phyloP scores from a whole-genome alignment of 2,329 filamentous ascomycete genomes.

The Escovopsis weberi region DNA sequence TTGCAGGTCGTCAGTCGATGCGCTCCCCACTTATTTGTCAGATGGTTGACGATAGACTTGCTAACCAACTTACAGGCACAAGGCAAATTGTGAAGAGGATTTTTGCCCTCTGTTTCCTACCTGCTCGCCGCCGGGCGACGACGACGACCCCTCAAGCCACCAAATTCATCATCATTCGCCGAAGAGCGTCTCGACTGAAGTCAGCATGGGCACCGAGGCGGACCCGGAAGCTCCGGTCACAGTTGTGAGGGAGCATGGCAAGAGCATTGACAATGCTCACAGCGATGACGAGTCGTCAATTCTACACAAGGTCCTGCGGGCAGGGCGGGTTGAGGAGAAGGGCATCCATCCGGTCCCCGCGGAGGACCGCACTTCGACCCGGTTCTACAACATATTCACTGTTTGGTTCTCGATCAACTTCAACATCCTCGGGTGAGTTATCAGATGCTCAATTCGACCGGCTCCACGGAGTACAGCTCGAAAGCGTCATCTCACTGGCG shows the following conservation, averaged over 20 bases:
- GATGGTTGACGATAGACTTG: no score
- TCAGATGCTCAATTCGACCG: neutral
- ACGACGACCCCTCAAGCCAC: no score
- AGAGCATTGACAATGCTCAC: constrained; percentile 12
- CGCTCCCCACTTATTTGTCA: no score
- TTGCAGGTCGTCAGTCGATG: no score
- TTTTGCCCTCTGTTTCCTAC: no score
- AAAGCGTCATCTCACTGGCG: neutral
- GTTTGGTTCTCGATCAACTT: constrained; percentile 34
- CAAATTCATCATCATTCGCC: no score
- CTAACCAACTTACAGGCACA: no score
- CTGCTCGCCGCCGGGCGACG: no score
- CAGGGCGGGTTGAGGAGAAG: constrained; percentile 27
- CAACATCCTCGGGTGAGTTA: constrained; percentile 30
- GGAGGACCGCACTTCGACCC: constrained; percentile 25
- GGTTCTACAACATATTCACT: constrained; percentile 31
- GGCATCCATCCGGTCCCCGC: constrained; percentile 29
- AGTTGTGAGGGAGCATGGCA: constrained; percentile 7
- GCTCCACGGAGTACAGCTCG: neutral
- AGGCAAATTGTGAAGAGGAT: no score
- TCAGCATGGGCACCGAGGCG: no score
- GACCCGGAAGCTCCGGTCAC: neutral
- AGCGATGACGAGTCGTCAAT: constrained; percentile 13
- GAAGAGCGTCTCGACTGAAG: no score
- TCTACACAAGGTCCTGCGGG: constrained; percentile 19